Percentiles rank a stretch among this genome's conserved stretches.
Conservation (phyloP, 1,284 basidiomycete genomes). For the Leccinum subspadiceum region DNA sequence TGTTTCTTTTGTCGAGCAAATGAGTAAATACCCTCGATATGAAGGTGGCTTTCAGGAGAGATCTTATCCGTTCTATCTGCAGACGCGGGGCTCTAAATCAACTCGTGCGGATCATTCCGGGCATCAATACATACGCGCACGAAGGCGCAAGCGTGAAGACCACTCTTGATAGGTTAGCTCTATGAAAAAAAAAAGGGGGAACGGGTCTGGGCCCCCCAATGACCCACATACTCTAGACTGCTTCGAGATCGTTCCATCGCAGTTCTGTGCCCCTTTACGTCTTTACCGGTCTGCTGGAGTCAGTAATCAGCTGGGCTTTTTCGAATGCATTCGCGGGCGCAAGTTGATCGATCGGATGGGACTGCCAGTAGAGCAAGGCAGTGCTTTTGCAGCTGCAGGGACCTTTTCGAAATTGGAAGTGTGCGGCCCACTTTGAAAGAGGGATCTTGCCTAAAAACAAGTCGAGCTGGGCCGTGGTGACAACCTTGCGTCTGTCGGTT, state of each 20-base stretch:
- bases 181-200: not conserved
- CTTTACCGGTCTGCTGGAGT: not conserved
- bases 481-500: not conserved
- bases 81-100: constrained; percentile 19
- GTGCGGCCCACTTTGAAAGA: not conserved
- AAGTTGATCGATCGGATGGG: constrained; percentile 6
- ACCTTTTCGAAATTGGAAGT: constrained; percentile 4
- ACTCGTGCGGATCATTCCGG: constrained; percentile 31
- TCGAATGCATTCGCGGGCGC: constrained; percentile 5
- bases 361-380: not conserved
- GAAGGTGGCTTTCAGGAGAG: constrained; percentile 8
- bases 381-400: constrained; percentile 4
- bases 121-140: constrained; percentile 11
- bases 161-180: constrained; percentile 8
- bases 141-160: constrained; percentile 16
- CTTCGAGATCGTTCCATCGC: constrained; percentile 1
- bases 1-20: constrained; percentile 17
- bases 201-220: not conserved
- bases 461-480: not conserved
- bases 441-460: not conserved
- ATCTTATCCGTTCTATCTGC: constrained; percentile 29
- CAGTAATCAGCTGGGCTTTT: not conserved
- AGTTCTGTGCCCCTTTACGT: constrained; percentile 1
- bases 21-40: constrained; percentile 21
- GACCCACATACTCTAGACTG: constrained; percentile 10